Base-by-base conservation (phyloP, 306 rosid species). In the Lotus japonicus region DNA sequence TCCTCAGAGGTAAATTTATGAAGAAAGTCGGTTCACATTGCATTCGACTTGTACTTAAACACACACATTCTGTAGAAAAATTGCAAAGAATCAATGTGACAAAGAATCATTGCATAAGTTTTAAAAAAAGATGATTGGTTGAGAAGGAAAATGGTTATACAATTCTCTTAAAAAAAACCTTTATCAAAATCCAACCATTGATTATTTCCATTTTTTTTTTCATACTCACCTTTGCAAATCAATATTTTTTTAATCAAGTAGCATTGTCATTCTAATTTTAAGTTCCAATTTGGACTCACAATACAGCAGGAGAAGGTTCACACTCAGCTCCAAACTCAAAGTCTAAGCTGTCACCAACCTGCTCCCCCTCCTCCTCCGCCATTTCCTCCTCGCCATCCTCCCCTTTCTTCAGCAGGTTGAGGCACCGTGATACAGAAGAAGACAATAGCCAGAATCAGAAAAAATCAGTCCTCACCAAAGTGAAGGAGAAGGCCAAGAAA, bases 401-500 rank as follows among this genome's bases (percentile, higher is more conserved):
- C 1, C 63, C 77, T 11, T 49, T 76, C 64, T 23, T 56, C 15
- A 84, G 74, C 15, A 84, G 74, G 72, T 4, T 67, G 65, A 82
- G 59, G 77, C 72, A 81, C 46, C 84, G 74, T 38, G 94, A 84
- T 62, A 28, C 41, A 0, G 89, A 88, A 55, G 96, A 89, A 43
- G 91, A 87, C 53, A 87, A 77, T 9, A 61, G 78, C 65, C 86
- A 67, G 70, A 90, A 74, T 76, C 97, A 74, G 52, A 90, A 88
- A 90, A 94, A 94, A 81, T 94, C 98, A 17, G 95, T 94, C 60
- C 86, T 90, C 59, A 50, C 86, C 49, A 94, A 88, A 81, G 96
- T 94, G 64, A 90, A 88, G 76, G 98, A 90, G 76, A 94, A 88
- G 72, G 96, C 98, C 63, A 90, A 78, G 84, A 94, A 88, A 75